phyloP scores from a whole-genome alignment of 495 filamentous ascomycete genomes.

The Penicillium fimorum region DNA sequence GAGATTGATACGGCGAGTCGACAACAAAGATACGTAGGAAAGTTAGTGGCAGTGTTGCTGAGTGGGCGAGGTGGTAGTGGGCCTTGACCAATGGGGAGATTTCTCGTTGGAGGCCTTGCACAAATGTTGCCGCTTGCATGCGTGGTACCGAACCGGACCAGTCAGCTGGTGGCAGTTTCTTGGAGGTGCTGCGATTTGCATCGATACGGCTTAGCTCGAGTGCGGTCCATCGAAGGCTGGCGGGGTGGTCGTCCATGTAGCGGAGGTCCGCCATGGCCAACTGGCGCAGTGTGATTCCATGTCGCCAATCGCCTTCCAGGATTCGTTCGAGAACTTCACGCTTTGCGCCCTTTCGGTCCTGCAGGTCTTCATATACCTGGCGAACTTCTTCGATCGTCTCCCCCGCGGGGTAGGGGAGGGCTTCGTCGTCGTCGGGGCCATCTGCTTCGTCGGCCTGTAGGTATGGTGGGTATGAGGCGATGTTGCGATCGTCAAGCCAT shows the following conservation, averaged over 20 bases:
- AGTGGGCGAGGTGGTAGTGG: constrained; percentile 71
- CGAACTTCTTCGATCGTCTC: constrained; percentile 59
- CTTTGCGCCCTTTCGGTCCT: constrained; percentile 62
- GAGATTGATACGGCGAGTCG: constrained; percentile 68
- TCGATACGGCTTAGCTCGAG: constrained; percentile 53
- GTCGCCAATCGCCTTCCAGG: constrained; percentile 77
- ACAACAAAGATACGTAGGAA: constrained; percentile 72
- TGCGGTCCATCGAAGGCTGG: constrained; percentile 71
- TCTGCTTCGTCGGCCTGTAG: constrained; percentile 29
- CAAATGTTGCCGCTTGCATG: constrained; percentile 73
- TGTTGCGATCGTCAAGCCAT: constrained; percentile 69
- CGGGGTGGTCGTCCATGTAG: constrained; percentile 73
- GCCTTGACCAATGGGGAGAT: constrained; percentile 73
- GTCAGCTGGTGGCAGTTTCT: constrained; percentile 28
- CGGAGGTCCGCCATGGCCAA: constrained; percentile 78
- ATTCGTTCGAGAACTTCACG: constrained; percentile 75
- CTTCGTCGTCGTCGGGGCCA: constrained; percentile 36
- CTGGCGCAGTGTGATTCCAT: constrained; percentile 73
- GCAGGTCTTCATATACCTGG: constrained; percentile 57
- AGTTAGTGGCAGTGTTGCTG: constrained; percentile 60
- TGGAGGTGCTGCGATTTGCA: constrained; percentile 9
- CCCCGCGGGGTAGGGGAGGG: constrained; percentile 60
- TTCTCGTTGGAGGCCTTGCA: constrained; percentile 68
- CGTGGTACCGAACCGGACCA: constrained; percentile 56
- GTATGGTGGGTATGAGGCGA: constrained; percentile 50